These are phyloP conservation scores for Graphilbum sp. DNA, from an alignment of 2,329 filamentous ascomycete species.

Conservation along the genomic window DNA sequence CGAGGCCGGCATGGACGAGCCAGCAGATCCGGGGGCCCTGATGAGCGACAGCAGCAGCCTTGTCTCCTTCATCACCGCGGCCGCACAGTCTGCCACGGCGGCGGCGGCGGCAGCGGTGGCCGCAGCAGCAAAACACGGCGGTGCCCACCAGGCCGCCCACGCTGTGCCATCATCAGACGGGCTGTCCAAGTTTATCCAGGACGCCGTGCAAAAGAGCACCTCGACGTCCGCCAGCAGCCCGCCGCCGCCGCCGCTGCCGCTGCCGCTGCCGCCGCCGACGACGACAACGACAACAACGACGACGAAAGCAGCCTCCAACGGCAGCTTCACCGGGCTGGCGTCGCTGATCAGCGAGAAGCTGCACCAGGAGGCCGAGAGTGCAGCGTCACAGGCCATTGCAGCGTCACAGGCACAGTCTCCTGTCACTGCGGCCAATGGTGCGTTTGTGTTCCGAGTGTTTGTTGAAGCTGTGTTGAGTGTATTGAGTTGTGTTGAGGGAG, in stretches of 20 bases:
- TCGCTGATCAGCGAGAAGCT: slow-evolving; percentile 13
- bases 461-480: neutral
- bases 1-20: slow-evolving; percentile 11
- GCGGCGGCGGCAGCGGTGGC: neutral
- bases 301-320: neutral
- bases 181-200: slow-evolving; percentile 11
- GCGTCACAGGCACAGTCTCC: slow-evolving; percentile 1
- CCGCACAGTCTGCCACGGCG: neutral
- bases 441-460: neutral
- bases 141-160: neutral
- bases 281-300: no score
- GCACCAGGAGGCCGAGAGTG: slow-evolving; percentile 5
- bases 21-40: neutral
- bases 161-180: slow-evolving; percentile 3
- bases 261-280: no score
- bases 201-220: slow-evolving; percentile 9
- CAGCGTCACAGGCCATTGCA: neutral
- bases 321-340: slow-evolving; percentile 8
- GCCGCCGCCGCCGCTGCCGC: neutral
- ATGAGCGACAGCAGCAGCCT: neutral
- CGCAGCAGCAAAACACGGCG: neutral
- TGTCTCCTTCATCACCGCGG: neutral
- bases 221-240: no score
- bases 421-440: slow-evolving; percentile 5
- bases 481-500: no score